These are phyloP conservation scores for Naganishia vishniacii DNA, from an alignment of 768 basidiomycete species.

Conservation along the genomic window DNA sequence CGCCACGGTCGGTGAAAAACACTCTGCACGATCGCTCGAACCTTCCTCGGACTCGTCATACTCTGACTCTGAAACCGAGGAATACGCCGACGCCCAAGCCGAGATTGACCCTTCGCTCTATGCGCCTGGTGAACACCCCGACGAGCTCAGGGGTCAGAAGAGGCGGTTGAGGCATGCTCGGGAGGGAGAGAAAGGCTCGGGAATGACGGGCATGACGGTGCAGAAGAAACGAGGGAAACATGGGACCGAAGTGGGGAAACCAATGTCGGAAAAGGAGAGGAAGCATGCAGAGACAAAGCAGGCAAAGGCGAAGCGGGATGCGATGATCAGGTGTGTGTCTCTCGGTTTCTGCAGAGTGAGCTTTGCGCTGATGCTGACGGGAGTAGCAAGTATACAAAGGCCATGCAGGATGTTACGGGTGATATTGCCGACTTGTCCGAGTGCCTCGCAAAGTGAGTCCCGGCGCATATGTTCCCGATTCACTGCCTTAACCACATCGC, in stretches of 20 bases:
- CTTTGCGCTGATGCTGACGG: neutral
- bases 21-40: constrained; percentile 1
- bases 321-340: constrained; percentile 32
- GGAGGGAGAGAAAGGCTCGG: neutral
- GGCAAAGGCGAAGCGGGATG: constrained; percentile 49
- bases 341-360: neutral
- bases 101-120: constrained; percentile 23
- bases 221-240: constrained; percentile 6
- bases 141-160: constrained; percentile 14
- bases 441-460: constrained; percentile 46
- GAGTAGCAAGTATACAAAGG: constrained; percentile 47
- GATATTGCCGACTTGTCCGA: constrained; percentile 49
- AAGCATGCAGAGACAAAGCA: constrained; percentile 41
- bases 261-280: constrained; percentile 40
- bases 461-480: too few species aligned
- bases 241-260: constrained; percentile 25
- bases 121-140: constrained; percentile 21
- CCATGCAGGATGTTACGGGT: constrained; percentile 46
- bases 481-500: neutral
- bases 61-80: constrained; percentile 38
- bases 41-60: constrained; percentile 17
- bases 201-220: constrained; percentile 18
- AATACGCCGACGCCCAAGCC: constrained; percentile 11
- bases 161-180: neutral
- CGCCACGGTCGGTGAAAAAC: constrained; percentile 44